Base-by-base conservation (phyloP, 345 rosid genomes). In the Acer yangbiense region DNA sequence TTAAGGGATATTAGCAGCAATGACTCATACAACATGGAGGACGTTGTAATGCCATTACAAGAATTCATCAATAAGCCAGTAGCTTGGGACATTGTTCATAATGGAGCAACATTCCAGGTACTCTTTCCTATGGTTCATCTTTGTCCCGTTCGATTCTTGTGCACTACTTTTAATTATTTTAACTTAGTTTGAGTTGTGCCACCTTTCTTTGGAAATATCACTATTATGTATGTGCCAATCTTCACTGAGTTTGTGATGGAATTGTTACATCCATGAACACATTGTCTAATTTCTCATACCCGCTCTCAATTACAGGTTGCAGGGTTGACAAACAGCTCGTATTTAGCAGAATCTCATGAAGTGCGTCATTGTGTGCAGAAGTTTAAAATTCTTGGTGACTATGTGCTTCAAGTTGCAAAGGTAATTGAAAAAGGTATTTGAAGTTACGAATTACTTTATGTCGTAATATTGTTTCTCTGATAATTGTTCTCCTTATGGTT, bases 51-150 rank as follows among this genome's bases (percentile, higher is more conserved):
- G 94, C 99, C 98, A 18, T 88, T 96, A 76, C 89, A 85, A 68
- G 76, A 94, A 71, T 96, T 88, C 74, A 90, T 96, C 54, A 86
- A 83, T 52, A 79, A 93, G 63, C 97, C 93, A 62, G 77, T 85
- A 71, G 96, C 97, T 80, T 90, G 78, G 83, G 99, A 96, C 63
- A 87, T 92, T 50, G 77, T 96, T 76, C 98, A 96, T 78, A 96
- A 96, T 81, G 99, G 99, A 73, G 97, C 94, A 13, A 92, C 99
- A 1, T 92, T 92, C 78, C 99, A 96, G 93, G 99, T 96, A 84
- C 72, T 65, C 74, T 58, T 65, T 75, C 61, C 18, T 54, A 52
- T 61, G 11, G 61, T 68, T 77, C 35, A 52, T 80, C 2, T 80
- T 32, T 61, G 16, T 27, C 27, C 46, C 52, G 39, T 65, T 11